Conservation (phyloP, 1,284 basidiomycete species). For the Cutaneotrichosporon sp. region DNA sequence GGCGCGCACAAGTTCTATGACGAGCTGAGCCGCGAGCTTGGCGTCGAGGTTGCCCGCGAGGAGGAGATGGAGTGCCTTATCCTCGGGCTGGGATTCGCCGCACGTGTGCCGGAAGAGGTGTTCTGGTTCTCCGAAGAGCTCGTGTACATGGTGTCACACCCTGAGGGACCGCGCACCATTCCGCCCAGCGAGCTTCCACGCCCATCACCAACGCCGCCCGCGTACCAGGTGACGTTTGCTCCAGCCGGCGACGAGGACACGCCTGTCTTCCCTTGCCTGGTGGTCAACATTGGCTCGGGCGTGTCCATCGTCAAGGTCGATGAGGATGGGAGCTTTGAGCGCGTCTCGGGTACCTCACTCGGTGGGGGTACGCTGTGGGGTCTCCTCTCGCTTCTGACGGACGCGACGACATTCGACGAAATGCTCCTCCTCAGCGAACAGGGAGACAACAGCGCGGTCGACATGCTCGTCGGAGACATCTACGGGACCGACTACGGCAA, state of each 20-base stretch:
- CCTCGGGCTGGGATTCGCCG: conserved; percentile 91
- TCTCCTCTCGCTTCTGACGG: conserved; percentile 86
- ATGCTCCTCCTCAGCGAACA: conserved; percentile 92
- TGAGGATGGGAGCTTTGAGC: conserved; percentile 90
- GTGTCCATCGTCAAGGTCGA: conserved; percentile 54
- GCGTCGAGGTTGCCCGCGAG: conserved; percentile 81
- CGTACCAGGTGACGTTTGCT: conserved; percentile 85
- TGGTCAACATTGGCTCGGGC: conserved; percentile 71
- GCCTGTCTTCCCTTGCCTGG: conserved; percentile 89
- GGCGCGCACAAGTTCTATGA: conserved; percentile 95
- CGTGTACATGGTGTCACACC: conserved; percentile 78
- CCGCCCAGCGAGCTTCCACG: conserved; percentile 64
- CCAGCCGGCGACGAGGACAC: conserved; percentile 53
- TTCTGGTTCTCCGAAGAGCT: conserved; percentile 99
- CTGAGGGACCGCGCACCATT: conserved; percentile 37
- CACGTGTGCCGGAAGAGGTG: conserved; percentile 93
- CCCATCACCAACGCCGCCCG: conserved; percentile 87
- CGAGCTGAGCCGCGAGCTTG: conserved; percentile 70
- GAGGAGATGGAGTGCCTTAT: conserved; percentile 99
- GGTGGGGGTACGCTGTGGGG: conserved; percentile 99
- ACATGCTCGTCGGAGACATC: conserved; percentile 99
- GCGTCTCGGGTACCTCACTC: conserved; percentile 93
- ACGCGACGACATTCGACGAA: conserved; percentile 91
- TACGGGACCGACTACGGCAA: conserved; percentile 93
- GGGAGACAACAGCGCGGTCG: conserved; percentile 90